phyloP scores from a whole-genome alignment of 2,329 filamentous ascomycete genomes.

The Exophiala phaeomuriformis region DNA sequence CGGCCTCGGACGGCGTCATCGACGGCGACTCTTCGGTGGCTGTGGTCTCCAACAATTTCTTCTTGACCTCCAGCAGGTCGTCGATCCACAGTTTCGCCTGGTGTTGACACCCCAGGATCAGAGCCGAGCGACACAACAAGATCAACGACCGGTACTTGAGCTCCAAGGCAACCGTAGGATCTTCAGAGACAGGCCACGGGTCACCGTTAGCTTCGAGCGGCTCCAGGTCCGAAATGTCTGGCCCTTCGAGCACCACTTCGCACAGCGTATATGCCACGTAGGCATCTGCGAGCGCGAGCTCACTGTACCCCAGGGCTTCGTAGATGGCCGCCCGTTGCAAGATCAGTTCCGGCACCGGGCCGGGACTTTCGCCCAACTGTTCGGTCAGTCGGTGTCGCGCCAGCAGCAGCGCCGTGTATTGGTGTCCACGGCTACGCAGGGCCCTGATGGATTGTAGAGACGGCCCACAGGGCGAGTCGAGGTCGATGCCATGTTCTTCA shows the following conservation, averaged over 20 bases:
- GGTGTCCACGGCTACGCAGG: slow-evolving; percentile 3
- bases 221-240: slow-evolving; percentile 73
- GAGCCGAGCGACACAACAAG: slow-evolving; percentile 14
- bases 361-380: slow-evolving; percentile 7
- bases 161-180: slow-evolving; percentile 31
- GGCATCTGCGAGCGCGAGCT: slow-evolving; percentile 81
- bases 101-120: slow-evolving; percentile 14
- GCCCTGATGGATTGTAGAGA: slow-evolving; percentile 8
- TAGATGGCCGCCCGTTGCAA: slow-evolving; percentile 60
- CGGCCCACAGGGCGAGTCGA: neutral
- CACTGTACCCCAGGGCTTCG: slow-evolving; percentile 71
- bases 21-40: neutral
- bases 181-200: slow-evolving; percentile 17
- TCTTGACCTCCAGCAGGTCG: slow-evolving; percentile 8
- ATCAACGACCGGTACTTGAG: slow-evolving; percentile 15
- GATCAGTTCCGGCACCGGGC: slow-evolving; percentile 18
- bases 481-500: neutral
- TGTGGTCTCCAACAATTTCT: neutral
- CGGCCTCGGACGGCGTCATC: neutral
- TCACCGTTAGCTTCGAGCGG: slow-evolving; percentile 40
- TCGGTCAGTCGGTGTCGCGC: slow-evolving; percentile 17
- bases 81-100: slow-evolving; percentile 18
- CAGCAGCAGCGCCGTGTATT: slow-evolving; percentile 14
- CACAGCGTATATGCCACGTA: slow-evolving; percentile 82
- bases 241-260: slow-evolving; percentile 51